Evolutionary conservation across 2,329 filamentous ascomycete genomes (phyloP).

Genomic region (Coniosporium tulheliwenetii): DNA sequence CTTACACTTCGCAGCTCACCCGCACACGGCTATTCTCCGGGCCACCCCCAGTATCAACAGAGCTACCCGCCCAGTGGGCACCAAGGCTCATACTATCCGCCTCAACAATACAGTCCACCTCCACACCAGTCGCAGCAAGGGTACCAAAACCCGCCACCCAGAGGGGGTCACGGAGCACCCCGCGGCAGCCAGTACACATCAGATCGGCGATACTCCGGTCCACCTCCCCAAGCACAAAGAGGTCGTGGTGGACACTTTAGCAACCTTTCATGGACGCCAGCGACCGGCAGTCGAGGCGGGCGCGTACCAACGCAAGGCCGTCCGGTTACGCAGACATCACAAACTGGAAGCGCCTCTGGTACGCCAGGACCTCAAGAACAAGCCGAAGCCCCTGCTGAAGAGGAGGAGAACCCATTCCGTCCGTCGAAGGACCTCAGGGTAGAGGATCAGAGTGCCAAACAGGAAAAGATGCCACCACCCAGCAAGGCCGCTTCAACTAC

Average conservation of each 20-base stretch:
- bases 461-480: conserved; percentile 37
- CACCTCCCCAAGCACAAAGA: conserved; percentile 23
- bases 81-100: conserved; percentile 12
- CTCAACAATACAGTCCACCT: conserved; percentile 11
- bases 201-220: conserved; percentile 27
- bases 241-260: conserved; percentile 45
- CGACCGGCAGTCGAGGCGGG: conserved; percentile 37
- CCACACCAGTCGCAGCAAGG: conserved; percentile 27
- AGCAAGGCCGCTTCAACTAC: conserved; percentile 38
- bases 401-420: conserved; percentile 45
- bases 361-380: conserved; percentile 8
- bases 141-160: conserved; percentile 28
- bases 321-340: conserved; percentile 6
- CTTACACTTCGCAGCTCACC: conserved; percentile 22
- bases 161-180: conserved; percentile 39
- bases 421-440: conserved; percentile 49
- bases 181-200: conserved; percentile 41
- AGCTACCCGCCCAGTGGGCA: conserved; percentile 4
- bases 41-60: conserved; percentile 41
- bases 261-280: conserved; percentile 57
- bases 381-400: conserved; percentile 25
- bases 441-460: conserved; percentile 43
- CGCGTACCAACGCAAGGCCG: conserved; percentile 13
- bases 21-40: conserved; percentile 41
- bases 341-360: conserved; percentile 14